phyloP scores from a whole-genome alignment of 2,329 filamentous ascomycete genomes.

The Xylaria sp. region DNA sequence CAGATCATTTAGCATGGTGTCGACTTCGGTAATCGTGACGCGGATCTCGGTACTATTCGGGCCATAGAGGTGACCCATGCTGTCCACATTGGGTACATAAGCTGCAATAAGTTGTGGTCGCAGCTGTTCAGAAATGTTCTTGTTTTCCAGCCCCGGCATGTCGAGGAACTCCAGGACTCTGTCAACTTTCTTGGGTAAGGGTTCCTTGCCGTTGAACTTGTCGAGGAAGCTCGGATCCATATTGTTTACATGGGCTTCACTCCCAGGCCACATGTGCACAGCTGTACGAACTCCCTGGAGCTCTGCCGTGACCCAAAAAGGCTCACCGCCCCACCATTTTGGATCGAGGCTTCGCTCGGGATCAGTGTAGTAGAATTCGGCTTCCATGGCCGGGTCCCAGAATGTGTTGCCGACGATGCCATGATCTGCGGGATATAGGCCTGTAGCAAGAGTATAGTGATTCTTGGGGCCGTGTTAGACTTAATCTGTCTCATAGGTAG shows the following conservation, averaged over 20 bases:
- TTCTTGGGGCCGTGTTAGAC: constrained; percentile 42
- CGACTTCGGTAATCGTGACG: constrained; percentile 70
- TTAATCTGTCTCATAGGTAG: no score
- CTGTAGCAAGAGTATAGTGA: constrained; percentile 89
- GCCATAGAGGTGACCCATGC: constrained; percentile 79
- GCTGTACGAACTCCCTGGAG: constrained; percentile 70
- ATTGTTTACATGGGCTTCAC: constrained; percentile 76
- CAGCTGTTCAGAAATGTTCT: constrained; percentile 45
- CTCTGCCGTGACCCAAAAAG: constrained; percentile 91
- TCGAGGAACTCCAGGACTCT: constrained; percentile 81
- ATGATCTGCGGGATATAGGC: constrained; percentile 86
- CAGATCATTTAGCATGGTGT: constrained; percentile 72
- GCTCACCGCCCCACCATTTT: constrained; percentile 94
- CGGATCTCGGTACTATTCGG: constrained; percentile 93
- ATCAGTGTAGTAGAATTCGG: constrained; percentile 86
- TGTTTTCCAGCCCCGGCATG: constrained; percentile 64
- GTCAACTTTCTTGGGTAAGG: constrained; percentile 67
- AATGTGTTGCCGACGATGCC: constrained; percentile 92
- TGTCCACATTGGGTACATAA: constrained; percentile 90
- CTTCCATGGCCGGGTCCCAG: constrained; percentile 72
- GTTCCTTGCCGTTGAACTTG: constrained; percentile 74
- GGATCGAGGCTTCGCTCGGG: constrained; percentile 68
- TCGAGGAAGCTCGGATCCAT: constrained; percentile 76
- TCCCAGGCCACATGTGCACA: constrained; percentile 98
- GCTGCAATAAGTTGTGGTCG: constrained; percentile 88